These are phyloP conservation scores for Chaetomium sp. DNA, from an alignment of 2,329 filamentous ascomycete species.

Conservation along the genomic window DNA sequence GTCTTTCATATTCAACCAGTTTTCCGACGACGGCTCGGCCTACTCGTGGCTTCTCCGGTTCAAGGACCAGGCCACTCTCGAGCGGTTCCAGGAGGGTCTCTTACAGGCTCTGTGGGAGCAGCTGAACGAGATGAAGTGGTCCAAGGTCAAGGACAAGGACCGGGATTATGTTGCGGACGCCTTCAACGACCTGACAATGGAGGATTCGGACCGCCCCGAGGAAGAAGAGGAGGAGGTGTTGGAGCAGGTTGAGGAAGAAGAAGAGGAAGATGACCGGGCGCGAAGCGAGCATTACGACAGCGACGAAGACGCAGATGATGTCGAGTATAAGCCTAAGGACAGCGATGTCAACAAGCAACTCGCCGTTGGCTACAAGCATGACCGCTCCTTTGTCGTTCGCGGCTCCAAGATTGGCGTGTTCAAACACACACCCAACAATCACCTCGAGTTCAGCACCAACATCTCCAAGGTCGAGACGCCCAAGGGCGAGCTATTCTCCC, in stretches of 20 bases:
- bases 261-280: conserved; percentile 58
- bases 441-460: conserved; percentile 93
- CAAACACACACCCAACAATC: conserved; percentile 91
- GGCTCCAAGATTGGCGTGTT: conserved; percentile 99
- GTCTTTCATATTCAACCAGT: conserved; percentile 99
- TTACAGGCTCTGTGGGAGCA: conserved; percentile 98
- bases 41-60: conserved; percentile 96
- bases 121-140: conserved; percentile 91
- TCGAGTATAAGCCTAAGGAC: conserved; percentile 68
- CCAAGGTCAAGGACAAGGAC: conserved; percentile 87
- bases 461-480: conserved; percentile 95
- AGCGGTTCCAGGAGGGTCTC: conserved; percentile 87
- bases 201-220: conserved; percentile 65
- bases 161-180: conserved; percentile 93
- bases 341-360: conserved; percentile 88
- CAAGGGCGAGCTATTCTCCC: conserved; percentile 82
- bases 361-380: conserved; percentile 95
- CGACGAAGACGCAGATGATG: conserved; percentile 75
- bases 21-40: conserved; percentile 81
- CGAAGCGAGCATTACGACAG: conserved; percentile 60
- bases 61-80: conserved; percentile 76
- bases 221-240: conserved; percentile 48
- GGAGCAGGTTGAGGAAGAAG: conserved; percentile 53
- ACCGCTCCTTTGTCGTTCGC: conserved; percentile 94
- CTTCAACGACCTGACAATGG: conserved; percentile 92